These are phyloP conservation scores for Microcyclosporella mali DNA, from an alignment of 2,329 filamentous ascomycete genomes.

Conservation along the genomic window DNA sequence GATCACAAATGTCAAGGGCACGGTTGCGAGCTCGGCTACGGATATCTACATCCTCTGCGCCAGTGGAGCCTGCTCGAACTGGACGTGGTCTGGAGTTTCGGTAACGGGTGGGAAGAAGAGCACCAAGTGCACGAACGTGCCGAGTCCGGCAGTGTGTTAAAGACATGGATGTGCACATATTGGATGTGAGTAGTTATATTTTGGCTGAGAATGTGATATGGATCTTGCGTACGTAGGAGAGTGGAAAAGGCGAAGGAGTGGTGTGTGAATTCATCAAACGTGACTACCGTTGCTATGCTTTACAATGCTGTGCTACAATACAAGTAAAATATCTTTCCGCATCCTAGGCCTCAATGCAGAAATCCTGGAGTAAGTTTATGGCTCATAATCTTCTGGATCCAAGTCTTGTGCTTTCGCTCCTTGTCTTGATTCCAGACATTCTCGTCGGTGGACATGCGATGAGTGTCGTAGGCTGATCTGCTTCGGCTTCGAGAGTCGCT, in stretches of 20 bases:
- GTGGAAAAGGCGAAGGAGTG: too few relatives aligned
- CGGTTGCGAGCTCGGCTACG: constrained; percentile 34
- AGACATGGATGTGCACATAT: too few relatives aligned
- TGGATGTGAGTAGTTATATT: too few relatives aligned
- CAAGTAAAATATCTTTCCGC: too few relatives aligned
- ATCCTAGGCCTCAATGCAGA: not conserved
- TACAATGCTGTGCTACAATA: too few relatives aligned
- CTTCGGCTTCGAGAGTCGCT: not conserved
- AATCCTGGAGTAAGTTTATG: constrained; percentile 4
- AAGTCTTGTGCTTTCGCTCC: constrained; percentile 3
- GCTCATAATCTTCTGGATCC: constrained; percentile 1
- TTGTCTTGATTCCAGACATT: constrained; percentile 2
- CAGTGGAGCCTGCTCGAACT: constrained; percentile 45
- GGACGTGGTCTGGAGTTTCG: constrained; percentile 43
- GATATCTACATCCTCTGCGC: constrained; percentile 51
- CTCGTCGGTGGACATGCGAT: not conserved
- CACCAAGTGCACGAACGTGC: constrained; percentile 1
- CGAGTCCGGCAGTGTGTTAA: not conserved
- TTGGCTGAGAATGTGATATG: too few relatives aligned
- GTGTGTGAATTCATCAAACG: too few relatives aligned
- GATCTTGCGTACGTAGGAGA: too few relatives aligned
- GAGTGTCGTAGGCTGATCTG: constrained; percentile 2
- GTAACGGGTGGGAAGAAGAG: constrained; percentile 3
- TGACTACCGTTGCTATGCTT: too few relatives aligned
- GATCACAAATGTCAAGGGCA: constrained; percentile 40